A percentile compares a stretch with the other conserved stretches of the same genome.
Conservation (phyloP, 1,284 basidiomycete species). For the Ceratobasidium sp. region DNA sequence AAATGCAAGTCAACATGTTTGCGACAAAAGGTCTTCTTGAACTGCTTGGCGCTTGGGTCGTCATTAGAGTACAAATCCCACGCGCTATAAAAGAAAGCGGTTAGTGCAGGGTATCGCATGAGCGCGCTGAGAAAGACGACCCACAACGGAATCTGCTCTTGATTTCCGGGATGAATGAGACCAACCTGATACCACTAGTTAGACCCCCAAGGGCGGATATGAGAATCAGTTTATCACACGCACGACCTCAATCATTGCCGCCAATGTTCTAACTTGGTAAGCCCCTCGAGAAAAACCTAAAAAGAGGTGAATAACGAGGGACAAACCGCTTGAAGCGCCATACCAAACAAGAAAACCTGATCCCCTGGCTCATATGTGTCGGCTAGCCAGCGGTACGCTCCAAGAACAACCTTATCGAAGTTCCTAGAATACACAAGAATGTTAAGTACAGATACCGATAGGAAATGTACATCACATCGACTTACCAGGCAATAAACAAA, state of each 20-base stretch:
- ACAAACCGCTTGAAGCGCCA: neutral
- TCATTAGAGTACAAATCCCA: conserved; percentile 59
- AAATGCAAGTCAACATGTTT: conserved; percentile 57
- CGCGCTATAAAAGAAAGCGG: conserved; percentile 55
- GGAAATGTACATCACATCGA: too few relatives aligned
- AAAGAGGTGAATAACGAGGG: neutral
- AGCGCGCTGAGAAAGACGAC: neutral
- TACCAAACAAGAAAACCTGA: conserved; percentile 46
- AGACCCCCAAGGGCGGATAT: too few relatives aligned
- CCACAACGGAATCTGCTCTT: conserved; percentile 60
- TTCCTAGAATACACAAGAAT: too few relatives aligned
- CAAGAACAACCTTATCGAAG: too few relatives aligned
- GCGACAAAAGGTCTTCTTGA: conserved; percentile 61
- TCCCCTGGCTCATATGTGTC: too few relatives aligned
- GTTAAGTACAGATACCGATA: too few relatives aligned
- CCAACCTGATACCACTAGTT: too few relatives aligned
- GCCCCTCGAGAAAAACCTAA: conserved; percentile 66
- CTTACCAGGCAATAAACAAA: too few relatives aligned
- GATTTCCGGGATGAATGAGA: conserved; percentile 57
- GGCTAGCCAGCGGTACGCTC: too few relatives aligned
- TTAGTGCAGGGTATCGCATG: too few relatives aligned
- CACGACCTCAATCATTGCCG: too few relatives aligned
- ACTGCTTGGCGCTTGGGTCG: conserved; percentile 50
- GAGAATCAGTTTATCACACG: too few relatives aligned
- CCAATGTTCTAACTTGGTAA: conserved; percentile 64